Percentiles rank a stretch among this genome's conserved stretches.
These are phyloP conservation scores for Lagenaria siceraria DNA, from an alignment of 306 rosid genomes.

Conservation along the genomic window DNA sequence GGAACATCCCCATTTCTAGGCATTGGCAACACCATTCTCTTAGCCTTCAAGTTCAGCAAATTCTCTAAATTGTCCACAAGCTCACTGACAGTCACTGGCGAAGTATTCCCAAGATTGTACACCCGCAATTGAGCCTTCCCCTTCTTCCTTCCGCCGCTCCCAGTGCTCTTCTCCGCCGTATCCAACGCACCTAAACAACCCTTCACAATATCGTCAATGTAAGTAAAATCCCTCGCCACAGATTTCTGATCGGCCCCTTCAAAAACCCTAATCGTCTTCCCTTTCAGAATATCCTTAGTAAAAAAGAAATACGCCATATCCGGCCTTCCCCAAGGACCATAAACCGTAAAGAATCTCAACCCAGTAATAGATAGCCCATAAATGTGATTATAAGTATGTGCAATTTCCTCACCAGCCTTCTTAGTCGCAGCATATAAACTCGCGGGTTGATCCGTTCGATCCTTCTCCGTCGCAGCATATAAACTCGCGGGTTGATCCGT, in stretches of 20 bases:
- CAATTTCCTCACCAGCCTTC: conserved; percentile 36
- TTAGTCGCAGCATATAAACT: conserved; percentile 30
- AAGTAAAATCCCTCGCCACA: conserved; percentile 32
- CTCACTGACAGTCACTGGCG: conserved; percentile 13
- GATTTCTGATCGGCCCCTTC: conserved; percentile 15
- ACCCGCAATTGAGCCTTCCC: conserved; percentile 17
- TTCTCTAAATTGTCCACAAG: conserved; percentile 29
- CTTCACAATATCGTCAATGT: conserved; percentile 29
- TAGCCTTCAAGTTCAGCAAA: conserved; percentile 19
- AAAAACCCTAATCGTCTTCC: conserved; percentile 14
- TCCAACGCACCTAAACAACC: conserved; percentile 33
- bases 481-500: conserved; percentile 30
- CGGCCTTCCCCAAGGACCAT: conserved; percentile 38
- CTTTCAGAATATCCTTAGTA: conserved; percentile 20
- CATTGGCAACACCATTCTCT: conserved; percentile 12
- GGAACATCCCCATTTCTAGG: conserved; percentile 22
- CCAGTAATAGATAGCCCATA: conserved; percentile 29
- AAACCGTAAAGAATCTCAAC: conserved; percentile 30
- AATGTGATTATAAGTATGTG: conserved; percentile 23
- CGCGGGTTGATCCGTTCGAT: conserved; percentile 28
- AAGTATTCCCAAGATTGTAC: conserved; percentile 25
- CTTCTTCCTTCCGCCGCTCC: conserved; percentile 20
- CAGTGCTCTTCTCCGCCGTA: conserved; percentile 24
- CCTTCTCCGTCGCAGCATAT: conserved; percentile 32
- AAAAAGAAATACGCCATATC: conserved; percentile 35